phyloP scores from a whole-genome alignment of 176 grass and related monocot genomes.

The Stipa capillata region DNA sequence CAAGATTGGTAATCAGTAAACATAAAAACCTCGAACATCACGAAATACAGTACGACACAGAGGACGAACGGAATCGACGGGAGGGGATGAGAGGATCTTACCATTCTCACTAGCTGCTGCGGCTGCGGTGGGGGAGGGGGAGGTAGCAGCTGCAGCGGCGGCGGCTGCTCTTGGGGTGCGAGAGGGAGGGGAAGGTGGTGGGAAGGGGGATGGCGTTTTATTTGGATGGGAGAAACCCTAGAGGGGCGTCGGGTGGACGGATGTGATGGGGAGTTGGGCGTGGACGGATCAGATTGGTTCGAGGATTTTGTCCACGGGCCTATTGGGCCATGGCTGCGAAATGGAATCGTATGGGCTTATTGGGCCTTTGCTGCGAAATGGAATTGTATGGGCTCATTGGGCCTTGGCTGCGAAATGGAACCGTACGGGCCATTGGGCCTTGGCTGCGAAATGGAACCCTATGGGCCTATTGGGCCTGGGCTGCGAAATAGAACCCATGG shows the following conservation, averaged over 20 bases:
- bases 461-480: too few species aligned
- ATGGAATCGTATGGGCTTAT: not conserved
- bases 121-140: not conserved
- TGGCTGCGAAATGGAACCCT: too few species aligned
- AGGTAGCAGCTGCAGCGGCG: not conserved
- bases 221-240: not conserved
- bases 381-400: too few species aligned
- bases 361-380: too few species aligned
- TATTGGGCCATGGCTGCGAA: not conserved
- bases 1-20: not conserved
- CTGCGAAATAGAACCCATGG: too few species aligned
- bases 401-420: too few species aligned
- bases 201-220: not conserved
- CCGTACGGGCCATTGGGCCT: too few species aligned
- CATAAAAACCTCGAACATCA: not conserved
- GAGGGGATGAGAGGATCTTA: not conserved
- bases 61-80: not conserved
- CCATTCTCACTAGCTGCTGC: not conserved
- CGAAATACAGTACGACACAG: not conserved
- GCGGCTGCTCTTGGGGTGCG: not conserved
- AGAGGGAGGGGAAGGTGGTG: not conserved
- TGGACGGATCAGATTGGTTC: not conserved
- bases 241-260: not conserved
- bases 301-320: not conserved
- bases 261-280: not conserved